A percentile compares a stretch with the other conserved stretches of the same genome.
Conservation (phyloP, 1,284 basidiomycete genomes). For the Athelia psychrophila region DNA sequence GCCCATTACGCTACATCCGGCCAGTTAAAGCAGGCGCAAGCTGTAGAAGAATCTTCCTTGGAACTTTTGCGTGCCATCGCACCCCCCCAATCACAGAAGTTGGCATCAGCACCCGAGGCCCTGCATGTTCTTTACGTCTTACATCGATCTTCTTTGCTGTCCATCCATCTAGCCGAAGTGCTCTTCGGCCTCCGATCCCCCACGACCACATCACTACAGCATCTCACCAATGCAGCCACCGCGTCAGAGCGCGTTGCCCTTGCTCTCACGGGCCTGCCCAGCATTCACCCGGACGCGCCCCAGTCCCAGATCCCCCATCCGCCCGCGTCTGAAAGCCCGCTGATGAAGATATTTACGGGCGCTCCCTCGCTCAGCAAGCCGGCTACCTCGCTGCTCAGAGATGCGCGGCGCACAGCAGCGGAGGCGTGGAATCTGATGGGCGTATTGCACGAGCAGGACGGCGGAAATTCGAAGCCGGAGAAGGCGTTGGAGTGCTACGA, state of each 20-base stretch:
- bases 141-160: slow-evolving; percentile 71
- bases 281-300: slow-evolving; percentile 32
- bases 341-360: slow-evolving; percentile 38
- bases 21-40: slow-evolving; percentile 64
- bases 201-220: slow-evolving; percentile 47
- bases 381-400: slow-evolving; percentile 60
- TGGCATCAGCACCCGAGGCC: slow-evolving; percentile 51
- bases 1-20: slow-evolving; percentile 67
- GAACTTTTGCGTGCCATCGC: slow-evolving; percentile 64
- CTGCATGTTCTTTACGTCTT: slow-evolving; percentile 69
- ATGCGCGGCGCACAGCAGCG: slow-evolving; percentile 66
- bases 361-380: slow-evolving; percentile 51
- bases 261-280: slow-evolving; percentile 45
- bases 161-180: slow-evolving; percentile 76
- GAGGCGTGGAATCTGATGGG: slow-evolving; percentile 61
- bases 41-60: slow-evolving; percentile 65
- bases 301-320: slow-evolving; percentile 37
- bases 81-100: slow-evolving; percentile 40
- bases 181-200: slow-evolving; percentile 53
- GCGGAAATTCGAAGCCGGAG: slow-evolving; percentile 28
- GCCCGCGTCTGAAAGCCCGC: slow-evolving; percentile 40
- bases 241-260: slow-evolving; percentile 66
- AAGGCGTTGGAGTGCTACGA: slow-evolving; percentile 37
- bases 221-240: slow-evolving; percentile 57
- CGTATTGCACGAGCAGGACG: slow-evolving; percentile 36